A percentile compares a stretch with the other conserved stretches of the same genome.
Conservation (phyloP, 2,329 filamentous ascomycete genomes). For the Exserohilum turcica region DNA sequence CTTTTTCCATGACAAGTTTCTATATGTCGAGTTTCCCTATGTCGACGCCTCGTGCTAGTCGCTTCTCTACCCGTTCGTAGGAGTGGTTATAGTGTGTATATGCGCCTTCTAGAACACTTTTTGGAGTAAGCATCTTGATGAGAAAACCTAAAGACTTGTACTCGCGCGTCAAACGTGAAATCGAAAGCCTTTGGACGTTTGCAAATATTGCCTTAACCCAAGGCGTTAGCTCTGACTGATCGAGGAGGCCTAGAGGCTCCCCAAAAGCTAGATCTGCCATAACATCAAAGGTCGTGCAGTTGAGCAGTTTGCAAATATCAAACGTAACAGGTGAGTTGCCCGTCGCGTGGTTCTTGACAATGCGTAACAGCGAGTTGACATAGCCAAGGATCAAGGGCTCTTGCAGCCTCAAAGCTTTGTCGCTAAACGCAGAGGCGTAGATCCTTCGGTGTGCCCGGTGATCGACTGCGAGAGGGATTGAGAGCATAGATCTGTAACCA, state of each 20-base stretch:
- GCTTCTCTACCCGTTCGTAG: not conserved
- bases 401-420: constrained; percentile 43
- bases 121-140: not conserved
- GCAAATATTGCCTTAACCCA: constrained; percentile 39
- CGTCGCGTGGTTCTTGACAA: not conserved
- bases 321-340: not conserved
- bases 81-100: constrained; percentile 15
- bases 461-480: not conserved
- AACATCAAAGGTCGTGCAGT: not conserved
- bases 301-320: not conserved
- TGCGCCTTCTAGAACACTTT: constrained; percentile 11
- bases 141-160: not conserved
- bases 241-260: constrained; percentile 30
- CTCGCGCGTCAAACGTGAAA: not conserved
- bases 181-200: constrained; percentile 8
- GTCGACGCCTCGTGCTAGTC: constrained; percentile 8
- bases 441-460: not conserved
- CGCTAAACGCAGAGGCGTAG: constrained; percentile 43
- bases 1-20: constrained; percentile 40
- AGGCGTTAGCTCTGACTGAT: constrained; percentile 22
- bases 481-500: not conserved
- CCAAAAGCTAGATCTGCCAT: constrained; percentile 41
- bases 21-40: constrained; percentile 45
- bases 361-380: constrained; percentile 21
- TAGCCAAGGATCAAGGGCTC: constrained; percentile 44